A percentile compares a stretch with the other conserved stretches of the same genome.
Conservation (phyloP, 257 asterid species). For the Solanum megistacrolobum region DNA sequence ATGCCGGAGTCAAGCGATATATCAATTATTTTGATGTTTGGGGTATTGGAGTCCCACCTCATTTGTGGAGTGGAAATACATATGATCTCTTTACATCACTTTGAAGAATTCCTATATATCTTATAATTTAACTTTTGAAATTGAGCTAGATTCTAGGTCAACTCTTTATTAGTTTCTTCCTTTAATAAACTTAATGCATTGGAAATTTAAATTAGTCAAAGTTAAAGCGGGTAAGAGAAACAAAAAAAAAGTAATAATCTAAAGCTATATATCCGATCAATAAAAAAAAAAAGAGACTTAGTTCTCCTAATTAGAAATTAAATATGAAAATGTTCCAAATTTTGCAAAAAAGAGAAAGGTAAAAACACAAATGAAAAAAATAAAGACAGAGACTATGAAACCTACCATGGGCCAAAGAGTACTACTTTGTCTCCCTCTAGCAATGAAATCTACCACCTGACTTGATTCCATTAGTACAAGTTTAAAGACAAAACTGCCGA, state of each 20-base stretch:
- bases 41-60: no score
- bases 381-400: neutral
- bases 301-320: neutral
- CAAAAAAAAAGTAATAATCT: neutral
- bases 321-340: neutral
- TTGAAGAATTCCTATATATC: no score
- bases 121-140: no score
- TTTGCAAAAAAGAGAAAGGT: neutral
- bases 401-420: constrained; percentile 1
- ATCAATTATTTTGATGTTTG: no score
- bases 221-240: neutral
- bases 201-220: neutral
- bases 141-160: no score
- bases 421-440: constrained; percentile 14
- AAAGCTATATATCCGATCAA: neutral
- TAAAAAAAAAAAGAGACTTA: neutral
- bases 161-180: neutral
- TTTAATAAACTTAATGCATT: neutral
- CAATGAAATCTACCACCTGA: constrained; percentile 33
- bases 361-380: neutral
- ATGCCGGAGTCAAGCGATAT: no score
- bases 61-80: no score
- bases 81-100: no score
- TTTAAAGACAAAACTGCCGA: constrained; percentile 19
- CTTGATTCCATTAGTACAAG: constrained; percentile 30